phyloP scores from a whole-genome alignment of 805 yeast genomes.

The Barnettozyma pratensis region DNA sequence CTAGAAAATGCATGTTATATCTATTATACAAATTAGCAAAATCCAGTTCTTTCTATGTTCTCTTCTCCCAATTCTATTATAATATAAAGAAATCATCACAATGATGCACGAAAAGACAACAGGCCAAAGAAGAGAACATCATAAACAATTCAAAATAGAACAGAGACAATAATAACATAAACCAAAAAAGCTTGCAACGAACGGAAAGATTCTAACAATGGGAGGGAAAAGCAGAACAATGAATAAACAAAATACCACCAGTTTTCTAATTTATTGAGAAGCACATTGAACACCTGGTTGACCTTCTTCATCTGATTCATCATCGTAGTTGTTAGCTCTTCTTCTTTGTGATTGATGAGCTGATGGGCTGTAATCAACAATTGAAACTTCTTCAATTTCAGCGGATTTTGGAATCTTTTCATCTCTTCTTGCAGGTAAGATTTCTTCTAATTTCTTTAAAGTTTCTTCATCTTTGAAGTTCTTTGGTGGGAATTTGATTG shows the following conservation, averaged over 20 bases:
- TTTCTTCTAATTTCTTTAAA: conserved; percentile 63
- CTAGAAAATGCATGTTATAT: background rate
- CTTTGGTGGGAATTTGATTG: conserved; percentile 78
- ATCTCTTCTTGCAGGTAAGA: conserved; percentile 69
- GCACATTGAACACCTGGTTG: conserved; percentile 89
- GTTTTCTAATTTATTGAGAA: conserved; percentile 55
- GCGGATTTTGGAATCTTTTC: conserved; percentile 62
- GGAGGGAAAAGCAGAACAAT: background rate
- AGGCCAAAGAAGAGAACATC: background rate
- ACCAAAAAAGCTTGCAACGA: background rate
- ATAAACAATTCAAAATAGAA: background rate
- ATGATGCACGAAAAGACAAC: background rate
- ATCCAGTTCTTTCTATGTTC: background rate
- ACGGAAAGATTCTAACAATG: background rate
- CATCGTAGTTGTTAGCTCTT: conserved; percentile 37
- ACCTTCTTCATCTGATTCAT: conserved; percentile 56
- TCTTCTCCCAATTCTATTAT: too few relatives aligned
- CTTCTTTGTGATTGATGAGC: conserved; percentile 43
- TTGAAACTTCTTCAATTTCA: conserved; percentile 74
- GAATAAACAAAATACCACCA: background rate
- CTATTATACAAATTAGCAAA: conserved; percentile 4
- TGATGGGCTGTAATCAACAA: conserved; percentile 62
- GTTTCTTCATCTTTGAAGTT: conserved; percentile 73
- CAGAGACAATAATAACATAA: background rate
- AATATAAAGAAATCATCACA: background rate